A percentile compares a stretch with the other conserved stretches of the same genome.
Evolutionary conservation across 441 rosid species (phyloP).

Genomic region (Euphorbia celastroides): DNA sequence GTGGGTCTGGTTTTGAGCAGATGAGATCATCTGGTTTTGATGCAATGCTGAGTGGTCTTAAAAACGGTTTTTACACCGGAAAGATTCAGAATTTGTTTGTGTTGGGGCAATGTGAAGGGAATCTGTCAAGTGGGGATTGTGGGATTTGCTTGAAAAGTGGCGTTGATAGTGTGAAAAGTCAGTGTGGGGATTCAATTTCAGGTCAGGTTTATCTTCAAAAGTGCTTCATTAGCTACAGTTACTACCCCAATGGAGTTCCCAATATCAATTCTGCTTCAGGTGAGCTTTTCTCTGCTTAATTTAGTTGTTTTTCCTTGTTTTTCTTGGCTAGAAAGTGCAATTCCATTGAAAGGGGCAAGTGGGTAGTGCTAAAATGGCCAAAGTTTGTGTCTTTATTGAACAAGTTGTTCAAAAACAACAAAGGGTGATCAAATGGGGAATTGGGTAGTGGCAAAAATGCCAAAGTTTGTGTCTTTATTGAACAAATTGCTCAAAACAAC

Average conservation of each 20-base stretch:
- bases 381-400: conserved; percentile 8
- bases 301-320: background rate
- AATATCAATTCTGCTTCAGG: conserved; percentile 43
- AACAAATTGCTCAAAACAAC: no score
- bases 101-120: conserved; percentile 83
- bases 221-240: conserved; percentile 72
- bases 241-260: conserved; percentile 72
- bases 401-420: no score
- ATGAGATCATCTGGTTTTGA: conserved; percentile 53
- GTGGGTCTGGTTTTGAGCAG: conserved; percentile 37
- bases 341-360: conserved; percentile 6
- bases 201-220: conserved; percentile 62
- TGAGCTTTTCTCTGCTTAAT: conserved; percentile 19
- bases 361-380: conserved; percentile 1
- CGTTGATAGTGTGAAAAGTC: conserved; percentile 37
- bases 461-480: conserved; percentile 7
- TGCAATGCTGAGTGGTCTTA: conserved; percentile 50
- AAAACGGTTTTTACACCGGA: conserved; percentile 58
- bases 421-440: background rate
- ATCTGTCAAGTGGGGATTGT: conserved; percentile 56
- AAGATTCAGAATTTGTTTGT: conserved; percentile 51
- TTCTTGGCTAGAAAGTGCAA: no score
- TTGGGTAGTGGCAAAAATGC: background rate
- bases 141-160: conserved; percentile 55
- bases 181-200: conserved; percentile 62